A percentile compares a stretch with the other conserved stretches of the same genome.
Evolutionary conservation across 2,329 filamentous ascomycete species (phyloP).

Genomic region (Hirsutella rhossiliensis): DNA sequence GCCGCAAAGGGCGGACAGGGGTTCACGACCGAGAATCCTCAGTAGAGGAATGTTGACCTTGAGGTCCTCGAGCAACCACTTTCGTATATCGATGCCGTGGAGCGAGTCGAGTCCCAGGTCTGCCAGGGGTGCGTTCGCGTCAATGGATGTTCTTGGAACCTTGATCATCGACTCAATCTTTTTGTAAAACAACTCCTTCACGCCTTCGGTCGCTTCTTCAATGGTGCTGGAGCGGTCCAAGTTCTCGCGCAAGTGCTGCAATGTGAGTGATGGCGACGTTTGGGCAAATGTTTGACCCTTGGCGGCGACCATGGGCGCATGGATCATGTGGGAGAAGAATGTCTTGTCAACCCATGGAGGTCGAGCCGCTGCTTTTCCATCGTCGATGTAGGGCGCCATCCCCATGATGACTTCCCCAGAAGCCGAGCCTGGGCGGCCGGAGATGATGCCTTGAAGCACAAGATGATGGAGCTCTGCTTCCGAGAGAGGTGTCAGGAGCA

Average conservation of each 20-base stretch:
- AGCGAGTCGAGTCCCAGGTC: conserved; percentile 16
- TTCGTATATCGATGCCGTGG: conserved; percentile 22
- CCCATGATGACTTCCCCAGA: not conserved
- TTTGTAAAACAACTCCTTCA: not conserved
- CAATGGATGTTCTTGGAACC: not conserved
- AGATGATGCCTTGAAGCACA: not conserved
- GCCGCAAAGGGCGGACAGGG: not conserved
- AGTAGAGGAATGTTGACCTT: conserved; percentile 32
- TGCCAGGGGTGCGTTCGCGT: not conserved
- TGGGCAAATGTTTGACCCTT: not conserved
- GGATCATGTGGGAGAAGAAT: not conserved
- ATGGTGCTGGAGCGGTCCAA: not conserved
- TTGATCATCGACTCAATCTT: conserved; percentile 3
- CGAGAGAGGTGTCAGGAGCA: not conserved
- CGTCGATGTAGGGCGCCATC: not conserved
- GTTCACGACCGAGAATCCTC: conserved; percentile 15
- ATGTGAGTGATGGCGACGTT: not conserved
- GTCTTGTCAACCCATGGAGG: not conserved
- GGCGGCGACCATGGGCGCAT: not conserved
- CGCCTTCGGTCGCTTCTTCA: not conserved
- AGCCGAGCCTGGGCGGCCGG: not conserved
- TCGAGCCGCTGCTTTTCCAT: not conserved
- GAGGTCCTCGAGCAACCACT: conserved; percentile 36
- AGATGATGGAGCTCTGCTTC: conserved; percentile 2
- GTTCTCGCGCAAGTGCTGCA: not conserved